Base-by-base conservation (phyloP, 805 yeast species). In the Pichia heedii region DNA sequence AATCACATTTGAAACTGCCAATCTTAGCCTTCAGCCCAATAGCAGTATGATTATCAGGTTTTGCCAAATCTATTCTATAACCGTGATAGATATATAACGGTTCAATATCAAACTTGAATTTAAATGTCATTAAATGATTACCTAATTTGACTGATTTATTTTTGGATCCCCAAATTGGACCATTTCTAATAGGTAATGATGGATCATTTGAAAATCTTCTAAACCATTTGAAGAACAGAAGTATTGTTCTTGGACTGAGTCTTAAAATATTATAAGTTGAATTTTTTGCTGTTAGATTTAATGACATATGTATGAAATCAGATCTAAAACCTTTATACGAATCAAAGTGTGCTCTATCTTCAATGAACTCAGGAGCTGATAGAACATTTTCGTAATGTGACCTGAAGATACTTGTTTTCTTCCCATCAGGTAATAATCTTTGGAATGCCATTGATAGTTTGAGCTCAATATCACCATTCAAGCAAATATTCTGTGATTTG, bases 211-310 rank as follows among this genome's bases (percentile, higher is more conserved):
- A 74, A 60, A 89, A 89, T 51, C 84, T 69, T 29, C 66, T 67
- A 89, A 95, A 88, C 97, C 97, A 90, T 5, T 62, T 56, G 50
- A 77, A 74, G 62, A 90, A 87, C 45, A 76, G 81, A 15, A 63
- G 55, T 50, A 89, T 66, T 0, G 79, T 73, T 5, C 65, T 68
- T 1, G 95, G 95, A 4, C 86, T 70, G 37, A 90, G 63, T 56
- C 87, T 93, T 36, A 85, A 69, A 0, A 86, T 68, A 61, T 88
- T 89, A 50, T 77, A 74, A 4, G 72, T 55, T 7, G 54, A 44
- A 13, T 41, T 40, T 5, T 44, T 45, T 5, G 58, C 44, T 2
- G 52, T 38, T 13, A 67, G 61, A n/a, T 79, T 70, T 32, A 82
- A 63, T 0, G 85, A 77, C 70, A 83, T 61, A 57, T 87, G 95